Conservation (phyloP, 306 rosid genomes). For the Trifolium repens region DNA sequence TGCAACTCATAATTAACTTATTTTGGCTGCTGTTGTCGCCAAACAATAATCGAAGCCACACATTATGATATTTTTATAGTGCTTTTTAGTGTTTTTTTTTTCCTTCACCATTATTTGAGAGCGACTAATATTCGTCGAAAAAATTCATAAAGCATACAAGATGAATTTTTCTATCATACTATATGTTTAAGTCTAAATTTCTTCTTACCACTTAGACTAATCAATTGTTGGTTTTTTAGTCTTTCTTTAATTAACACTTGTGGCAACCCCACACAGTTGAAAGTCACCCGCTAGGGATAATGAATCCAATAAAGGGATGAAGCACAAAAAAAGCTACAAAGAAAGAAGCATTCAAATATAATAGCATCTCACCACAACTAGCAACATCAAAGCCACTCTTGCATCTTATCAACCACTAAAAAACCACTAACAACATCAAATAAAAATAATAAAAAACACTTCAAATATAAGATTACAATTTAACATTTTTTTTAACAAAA, state of each 20-base stretch:
- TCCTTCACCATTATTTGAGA: too few species aligned
- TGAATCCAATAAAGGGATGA: not conserved
- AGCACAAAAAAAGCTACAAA: not conserved
- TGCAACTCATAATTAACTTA: conserved; percentile 37
- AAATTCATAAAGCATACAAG: too few species aligned
- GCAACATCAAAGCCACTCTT: conserved; percentile 14
- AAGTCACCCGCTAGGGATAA: not conserved
- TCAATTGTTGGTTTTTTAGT: conserved; percentile 1
- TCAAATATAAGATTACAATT: too few species aligned
- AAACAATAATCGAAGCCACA: conserved; percentile 35
- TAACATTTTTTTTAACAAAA: too few species aligned
- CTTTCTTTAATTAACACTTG: conserved; percentile 34
- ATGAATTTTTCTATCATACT: too few species aligned
- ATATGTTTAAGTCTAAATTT: too few species aligned
- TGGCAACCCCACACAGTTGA: conserved; percentile 29
- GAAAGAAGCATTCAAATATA: not conserved
- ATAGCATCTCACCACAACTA: conserved; percentile 1
- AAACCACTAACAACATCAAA: too few species aligned
- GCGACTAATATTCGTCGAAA: too few species aligned
- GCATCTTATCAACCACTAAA: not conserved
- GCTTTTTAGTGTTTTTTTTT: not conserved
- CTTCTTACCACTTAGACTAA: too few species aligned
- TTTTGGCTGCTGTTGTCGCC: conserved; percentile 27
- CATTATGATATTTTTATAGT: conserved; percentile 1
- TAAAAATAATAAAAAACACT: too few species aligned